Evolutionary conservation across 164 flowering plant species (phyloP), one percentile per base, ranked within the genome.

Genomic region (Umbilicus rupestris): DNA sequence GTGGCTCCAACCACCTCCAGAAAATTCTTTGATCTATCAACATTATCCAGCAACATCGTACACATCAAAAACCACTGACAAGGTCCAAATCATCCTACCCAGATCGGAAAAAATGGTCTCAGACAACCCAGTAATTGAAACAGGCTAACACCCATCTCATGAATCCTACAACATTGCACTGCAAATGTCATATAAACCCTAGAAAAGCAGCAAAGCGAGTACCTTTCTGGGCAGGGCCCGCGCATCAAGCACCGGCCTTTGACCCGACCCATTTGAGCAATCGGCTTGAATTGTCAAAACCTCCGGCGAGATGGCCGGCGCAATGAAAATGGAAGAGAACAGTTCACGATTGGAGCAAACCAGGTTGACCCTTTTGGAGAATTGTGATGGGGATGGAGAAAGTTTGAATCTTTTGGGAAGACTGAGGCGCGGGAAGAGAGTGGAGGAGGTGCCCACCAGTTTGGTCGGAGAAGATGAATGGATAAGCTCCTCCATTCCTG

Each of bases 401-500:
- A 77, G 76, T 69, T 64, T 78, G 8, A 58, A 63, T 39, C 80
- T 65, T 66, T 72, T 71, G 47, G 78, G 9, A 4, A 74, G 78
- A 62, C 42, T 70, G 66, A 79, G 65, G 31, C 78, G 80, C 31
- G 79, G 79, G 31, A 73, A 76, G 55, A 76, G 70, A 15, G 55
- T 65, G 44, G 76, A 72, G 73, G 73, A 69, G 68, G 30, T 64
- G 73, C 81, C 24, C 5, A 5, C 24, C 24, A 47, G 55, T 63
- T 84, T 63, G 67, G 79, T 64, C 1, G 86, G 69, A 65, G 86
- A 78, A 29, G 90, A 79, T 10, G 88, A 80, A 47, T 72, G 66
- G 37, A 88, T 82, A 72, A 88, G 87, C 84, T 89, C 83, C 69
- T 84, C 89, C 95, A 88, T 86, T 67, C 22, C 28, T 44, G 31